Evolutionary conservation across 1,139 yeast species (phyloP).

Genomic region (Yamadazyma diospyri): DNA sequence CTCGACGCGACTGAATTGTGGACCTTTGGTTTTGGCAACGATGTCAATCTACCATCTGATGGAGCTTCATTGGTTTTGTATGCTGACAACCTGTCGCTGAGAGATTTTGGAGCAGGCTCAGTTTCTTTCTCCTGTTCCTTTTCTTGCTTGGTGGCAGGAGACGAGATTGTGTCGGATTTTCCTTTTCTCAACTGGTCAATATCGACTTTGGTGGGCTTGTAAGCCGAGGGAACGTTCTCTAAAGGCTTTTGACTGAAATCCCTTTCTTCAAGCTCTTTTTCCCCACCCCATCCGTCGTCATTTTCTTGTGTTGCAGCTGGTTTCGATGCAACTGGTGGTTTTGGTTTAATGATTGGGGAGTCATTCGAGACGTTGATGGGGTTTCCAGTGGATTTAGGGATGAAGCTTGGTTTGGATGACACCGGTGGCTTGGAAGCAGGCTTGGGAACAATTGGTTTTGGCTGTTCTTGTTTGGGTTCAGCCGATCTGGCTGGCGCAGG

Average conservation of each 20-base stretch:
- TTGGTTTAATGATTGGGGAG: conserved; percentile 19
- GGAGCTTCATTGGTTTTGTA: conserved; percentile 24
- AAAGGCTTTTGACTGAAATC: conserved; percentile 64
- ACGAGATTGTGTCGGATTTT: conserved; percentile 46
- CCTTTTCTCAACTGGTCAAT: conserved; percentile 43
- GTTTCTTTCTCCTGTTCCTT: conserved; percentile 18
- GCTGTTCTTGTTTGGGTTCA: conserved; percentile 6
- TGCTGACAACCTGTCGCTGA: conserved; percentile 42
- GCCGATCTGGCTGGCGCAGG: conserved; percentile 21
- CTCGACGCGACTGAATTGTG: conserved; percentile 51
- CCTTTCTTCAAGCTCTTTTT: conserved; percentile 64
- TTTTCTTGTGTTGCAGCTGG: conserved; percentile 15
- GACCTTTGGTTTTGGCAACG: conserved; percentile 65
- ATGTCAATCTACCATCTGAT: conserved; percentile 52
- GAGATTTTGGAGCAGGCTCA: conserved; percentile 33
- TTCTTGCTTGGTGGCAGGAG: conserved; percentile 27
- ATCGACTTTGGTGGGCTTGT: conserved; percentile 58
- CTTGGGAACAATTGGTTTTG: conserved; percentile 22
- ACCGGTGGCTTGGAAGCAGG: conserved; percentile 16
- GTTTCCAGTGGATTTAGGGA: conserved; percentile 40
- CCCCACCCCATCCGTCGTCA: conserved; percentile 66
- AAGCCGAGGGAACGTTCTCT: conserved; percentile 60
- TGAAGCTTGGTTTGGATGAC: conserved; percentile 24
- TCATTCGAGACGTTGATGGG: conserved; percentile 24
- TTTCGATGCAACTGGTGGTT: conserved; percentile 35